Base-by-base conservation (phyloP, 768 basidiomycete species). In the Pleurotus cornucopiae region DNA sequence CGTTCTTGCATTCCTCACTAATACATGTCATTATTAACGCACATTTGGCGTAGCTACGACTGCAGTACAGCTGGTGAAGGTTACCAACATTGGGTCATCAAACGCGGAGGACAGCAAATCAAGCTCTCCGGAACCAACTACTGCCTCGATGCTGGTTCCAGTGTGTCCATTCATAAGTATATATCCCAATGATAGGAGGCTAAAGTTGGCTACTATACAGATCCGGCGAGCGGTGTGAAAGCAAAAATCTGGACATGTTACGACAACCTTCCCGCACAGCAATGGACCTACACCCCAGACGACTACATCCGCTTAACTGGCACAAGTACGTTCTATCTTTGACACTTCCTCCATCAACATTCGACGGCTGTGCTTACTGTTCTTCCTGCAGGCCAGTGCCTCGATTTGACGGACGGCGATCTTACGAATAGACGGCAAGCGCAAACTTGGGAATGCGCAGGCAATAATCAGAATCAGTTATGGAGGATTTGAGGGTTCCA, bases 141-240 rank as follows among this genome's bases (percentile, higher is more conserved):
- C 57, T 71, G 72, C 51, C 64, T 73, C 41, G 72, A 73, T 46
- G 69, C 72, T 16, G 70, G 70, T 2, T 64, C 67, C 13, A 58
- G 69, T 69, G 55, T 49, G 69, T 65, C 14, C 18, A 6, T 2
- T 12, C 9, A 16, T 26, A 13, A 41, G 14, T 38, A 2, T 26
- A n/a, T 49, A 7, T 12, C 12, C 18, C 7, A 21, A 14, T 16
- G 34, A 34, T 12, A 9, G 16, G 11, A 34, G 30, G 30, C 30
- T 34, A 11, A 34, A 34, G 30, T 11, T 34, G 30, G 30, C 30
- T 34, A 34, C 11, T 49, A 13, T 34, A 34, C 18, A 66, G 63
- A 44, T 49, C 58, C 63, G 2, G 58, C 49, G 2, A 64, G 57
- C 23, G 65, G 63, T n/a, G 56, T 57, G 2, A 57, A 58, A 44